Evolutionary conservation across 495 filamentous ascomycete species (phyloP).

Genomic region (Hypoxylon cercidicola): DNA sequence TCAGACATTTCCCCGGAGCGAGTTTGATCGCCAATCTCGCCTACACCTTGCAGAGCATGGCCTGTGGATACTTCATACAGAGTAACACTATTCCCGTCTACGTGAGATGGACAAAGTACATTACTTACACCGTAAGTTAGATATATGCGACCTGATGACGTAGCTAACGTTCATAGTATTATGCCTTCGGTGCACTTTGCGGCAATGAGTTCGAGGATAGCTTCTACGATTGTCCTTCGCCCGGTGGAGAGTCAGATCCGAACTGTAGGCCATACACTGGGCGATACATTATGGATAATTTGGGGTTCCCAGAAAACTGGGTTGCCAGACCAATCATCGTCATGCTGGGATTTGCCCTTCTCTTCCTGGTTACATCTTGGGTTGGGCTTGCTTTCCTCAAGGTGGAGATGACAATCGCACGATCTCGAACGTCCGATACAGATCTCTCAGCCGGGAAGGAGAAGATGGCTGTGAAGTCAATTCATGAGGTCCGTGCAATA

Average conservation of each 20-base stretch:
- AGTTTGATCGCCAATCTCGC: slow-evolving; percentile 72
- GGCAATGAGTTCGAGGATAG: slow-evolving; percentile 74
- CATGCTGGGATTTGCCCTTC: slow-evolving; percentile 64
- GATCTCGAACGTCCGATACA: slow-evolving; percentile 60
- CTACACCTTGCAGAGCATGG: slow-evolving; percentile 76
- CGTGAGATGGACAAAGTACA: slow-evolving; percentile 76
- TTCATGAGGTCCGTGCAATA: slow-evolving; percentile 64
- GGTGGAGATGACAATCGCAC: slow-evolving; percentile 69
- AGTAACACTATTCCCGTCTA: slow-evolving; percentile 76
- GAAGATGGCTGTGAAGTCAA: slow-evolving; percentile 61
- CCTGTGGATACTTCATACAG: slow-evolving; percentile 79
- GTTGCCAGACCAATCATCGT: slow-evolving; percentile 69
- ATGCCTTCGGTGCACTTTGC: slow-evolving; percentile 71
- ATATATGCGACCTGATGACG: not conserved
- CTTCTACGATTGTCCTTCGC: slow-evolving; percentile 73
- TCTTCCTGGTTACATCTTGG: slow-evolving; percentile 66
- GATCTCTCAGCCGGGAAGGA: slow-evolving; percentile 71
- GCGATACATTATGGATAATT: slow-evolving; percentile 69
- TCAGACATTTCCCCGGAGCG: slow-evolving; percentile 67
- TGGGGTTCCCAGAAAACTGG: slow-evolving; percentile 73
- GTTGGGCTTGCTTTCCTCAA: slow-evolving; percentile 66
- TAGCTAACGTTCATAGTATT: slow-evolving; percentile 59
- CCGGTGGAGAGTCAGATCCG: slow-evolving; percentile 66
- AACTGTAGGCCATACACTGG: slow-evolving; percentile 74
- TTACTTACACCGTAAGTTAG: slow-evolving; percentile 59